Evolutionary conservation across 306 rosid genomes (phyloP), one percentile per base, ranked within the genome.

Genomic region (Geum urbanum): DNA sequence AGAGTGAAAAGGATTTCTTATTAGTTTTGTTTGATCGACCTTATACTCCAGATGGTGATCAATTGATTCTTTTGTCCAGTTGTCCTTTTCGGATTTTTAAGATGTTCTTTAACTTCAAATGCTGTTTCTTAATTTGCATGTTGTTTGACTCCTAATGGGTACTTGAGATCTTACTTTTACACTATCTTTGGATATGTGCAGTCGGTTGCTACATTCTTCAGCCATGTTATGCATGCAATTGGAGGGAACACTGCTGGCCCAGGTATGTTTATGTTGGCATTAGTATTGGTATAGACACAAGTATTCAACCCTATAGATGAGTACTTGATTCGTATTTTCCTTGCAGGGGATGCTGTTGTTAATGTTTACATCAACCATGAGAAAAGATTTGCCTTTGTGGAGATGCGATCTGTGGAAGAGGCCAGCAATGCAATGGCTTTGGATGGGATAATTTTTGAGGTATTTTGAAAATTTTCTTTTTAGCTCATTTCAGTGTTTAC

Each of bases 231-330:
- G 99, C 88, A 96, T 60, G 92, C 84, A 67, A 94, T 94, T 22
- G 99, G 97, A 74, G 99, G 99, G 79, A 94, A 94, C 78, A 94
- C 99, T 48, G 99, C 99, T 72, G 99, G 97, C 69, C 97, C 97
- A 77, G 99, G 98, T 88, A 72, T 70, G 57, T 57, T 18, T 48
- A 32, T n/a, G 11, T 64, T 59, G 54, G 51, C 27, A 53, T 18
- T 66, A 12, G 8, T 43, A n/a, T 64, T 2, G 45, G 9, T 44
- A 18, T 51, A 9, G 45, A 0, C 16, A 6, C 41, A 27, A 27
- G 9, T 53, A 66, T n/a, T 24, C 41, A n/a, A 5, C 27, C 43
- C 1, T 49, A 54, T 51, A 15, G 10, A 41, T 14, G 51, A 9
- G 49, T 8, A 66, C 53, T 40, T 22, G 22, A 24, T 58, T 50